Evolutionary conservation across 192 early-diverging fungal genomes (phyloP).

Genomic region (Entrophospora sp.): DNA sequence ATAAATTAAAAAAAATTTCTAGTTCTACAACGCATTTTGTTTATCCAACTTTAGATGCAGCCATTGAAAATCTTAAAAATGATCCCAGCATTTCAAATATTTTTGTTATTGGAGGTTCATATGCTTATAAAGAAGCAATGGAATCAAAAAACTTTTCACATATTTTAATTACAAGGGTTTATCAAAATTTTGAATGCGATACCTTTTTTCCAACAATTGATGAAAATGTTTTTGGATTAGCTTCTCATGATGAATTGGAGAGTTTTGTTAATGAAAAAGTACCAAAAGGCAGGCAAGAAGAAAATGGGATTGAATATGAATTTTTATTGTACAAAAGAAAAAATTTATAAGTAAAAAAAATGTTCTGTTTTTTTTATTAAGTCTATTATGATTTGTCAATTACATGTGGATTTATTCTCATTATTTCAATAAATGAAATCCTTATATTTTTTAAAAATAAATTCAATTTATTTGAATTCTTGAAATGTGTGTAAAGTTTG

Average conservation of each 20-base stretch:
- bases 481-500: background rate
- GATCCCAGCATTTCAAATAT: constrained; percentile 31
- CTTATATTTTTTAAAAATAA: background rate
- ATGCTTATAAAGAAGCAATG: constrained; percentile 66
- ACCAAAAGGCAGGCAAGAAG: constrained; percentile 9
- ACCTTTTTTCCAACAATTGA: constrained; percentile 70
- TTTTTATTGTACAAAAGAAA: constrained; percentile 23
- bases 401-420: background rate
- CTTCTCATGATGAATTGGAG: constrained; percentile 19
- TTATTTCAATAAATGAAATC: background rate
- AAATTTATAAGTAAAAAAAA: background rate
- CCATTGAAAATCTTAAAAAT: background rate
- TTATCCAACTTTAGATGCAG: constrained; percentile 13
- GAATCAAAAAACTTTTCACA: constrained; percentile 41
- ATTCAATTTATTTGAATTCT: constrained; percentile 2
- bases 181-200: constrained; percentile 59
- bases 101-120: constrained; percentile 78
- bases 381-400: no score
- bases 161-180: constrained; percentile 65
- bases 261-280: constrained; percentile 14
- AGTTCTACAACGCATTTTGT: constrained; percentile 21
- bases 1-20: background rate
- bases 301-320: constrained; percentile 19
- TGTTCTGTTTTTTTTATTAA: no score
- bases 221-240: constrained; percentile 32